Base-by-base conservation (phyloP, 192 early-diverging fungal genomes). In the Linnemannia zychae region DNA sequence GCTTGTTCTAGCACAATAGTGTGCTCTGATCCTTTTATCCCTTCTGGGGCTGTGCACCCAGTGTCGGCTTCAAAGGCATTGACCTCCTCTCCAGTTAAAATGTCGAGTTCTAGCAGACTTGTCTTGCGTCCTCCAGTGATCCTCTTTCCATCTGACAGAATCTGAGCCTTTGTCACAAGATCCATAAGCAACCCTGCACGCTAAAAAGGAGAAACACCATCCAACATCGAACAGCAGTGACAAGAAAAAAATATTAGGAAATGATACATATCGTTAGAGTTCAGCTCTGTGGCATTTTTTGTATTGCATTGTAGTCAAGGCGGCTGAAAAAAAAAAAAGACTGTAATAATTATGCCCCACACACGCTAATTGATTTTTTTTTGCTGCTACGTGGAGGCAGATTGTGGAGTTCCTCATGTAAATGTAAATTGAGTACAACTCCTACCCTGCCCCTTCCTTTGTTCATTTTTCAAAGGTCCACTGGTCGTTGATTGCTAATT, bases 1-100 rank as follows among this genome's bases (percentile, higher is more conserved):
- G 83, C 83, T 37, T 79, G 77, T 7, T 78, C 83, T 13, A 85
- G 74, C 46, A 77, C 78, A 36, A 85, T 71, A 12, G 83, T 73
- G 33, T 34, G 60, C 12, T 53, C 49, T 24, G 81, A 83, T 33
- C 69, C 70, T 65, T 85, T 76, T 37, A 85, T 65, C 17, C 77
- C 77, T 4, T 67, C 74, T 12, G 77, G 65, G 68, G 70, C 83
- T 4, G 83, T 76, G 52, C 77, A 85, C 66, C 67, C 83, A 67
- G 1, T 31, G 15, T 65, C 36, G 20, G 74, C 36, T 9, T 66
- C 37, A n/a, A 79, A 76, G 40, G 31, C 20, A 40, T 72, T 38
- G 18, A 72, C 70, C 1, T 60, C 57, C 9, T 72, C n/a, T 57
- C 83, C 83, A 48, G 83, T 76, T 44, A 9, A 0, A 13, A 85